Percentiles rank a stretch among this genome's conserved stretches.
phyloP scores from a whole-genome alignment of 768 basidiomycete genomes.

The Suillus americanus region DNA sequence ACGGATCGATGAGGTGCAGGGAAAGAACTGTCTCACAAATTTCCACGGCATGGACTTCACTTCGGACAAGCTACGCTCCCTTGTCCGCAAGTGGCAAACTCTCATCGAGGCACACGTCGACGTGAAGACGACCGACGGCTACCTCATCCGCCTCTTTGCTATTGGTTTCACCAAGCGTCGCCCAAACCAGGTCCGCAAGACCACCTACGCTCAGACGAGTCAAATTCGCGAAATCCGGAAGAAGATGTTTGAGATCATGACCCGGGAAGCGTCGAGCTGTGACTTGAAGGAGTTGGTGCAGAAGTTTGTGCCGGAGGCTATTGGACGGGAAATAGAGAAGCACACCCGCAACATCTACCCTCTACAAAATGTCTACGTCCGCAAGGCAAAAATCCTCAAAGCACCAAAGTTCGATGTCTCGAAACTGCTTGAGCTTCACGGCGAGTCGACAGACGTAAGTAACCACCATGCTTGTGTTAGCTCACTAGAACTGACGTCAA shows the following conservation, averaged over 20 bases:
- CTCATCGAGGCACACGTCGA: slow-evolving; percentile 99
- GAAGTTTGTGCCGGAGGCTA: slow-evolving; percentile 99
- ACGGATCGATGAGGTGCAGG: slow-evolving; percentile 93
- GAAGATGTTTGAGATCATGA: slow-evolving; percentile 99
- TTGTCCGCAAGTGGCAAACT: slow-evolving; percentile 99
- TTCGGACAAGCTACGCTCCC: slow-evolving; percentile 98
- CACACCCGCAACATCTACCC: slow-evolving; percentile 95
- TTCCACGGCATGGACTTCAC: slow-evolving; percentile 99
- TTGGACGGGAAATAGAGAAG: slow-evolving; percentile 99
- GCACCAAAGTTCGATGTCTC: slow-evolving; percentile 94
- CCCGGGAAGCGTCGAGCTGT: slow-evolving; percentile 89
- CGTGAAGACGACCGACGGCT: slow-evolving; percentile 98
- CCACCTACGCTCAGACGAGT: slow-evolving; percentile 93
- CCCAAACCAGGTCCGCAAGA: slow-evolving; percentile 96
- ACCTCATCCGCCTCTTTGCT: slow-evolving; percentile 97
- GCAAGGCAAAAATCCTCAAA: slow-evolving; percentile 99
- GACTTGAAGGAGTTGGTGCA: slow-evolving; percentile 98
- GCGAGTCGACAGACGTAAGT: slow-evolving; percentile 91
- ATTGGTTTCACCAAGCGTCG: slow-evolving; percentile 99
- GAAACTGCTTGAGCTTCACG: slow-evolving; percentile 95
- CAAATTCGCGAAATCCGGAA: slow-evolving; percentile 97
- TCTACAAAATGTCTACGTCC: slow-evolving; percentile 97
- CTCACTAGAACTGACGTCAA: slow-evolving; percentile 11
- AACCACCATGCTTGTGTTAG: slow-evolving; percentile 4
- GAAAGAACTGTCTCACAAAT: slow-evolving; percentile 99